These are phyloP conservation scores for Claviceps spartinae DNA, from an alignment of 2,329 filamentous ascomycete species.

Conservation along the genomic window DNA sequence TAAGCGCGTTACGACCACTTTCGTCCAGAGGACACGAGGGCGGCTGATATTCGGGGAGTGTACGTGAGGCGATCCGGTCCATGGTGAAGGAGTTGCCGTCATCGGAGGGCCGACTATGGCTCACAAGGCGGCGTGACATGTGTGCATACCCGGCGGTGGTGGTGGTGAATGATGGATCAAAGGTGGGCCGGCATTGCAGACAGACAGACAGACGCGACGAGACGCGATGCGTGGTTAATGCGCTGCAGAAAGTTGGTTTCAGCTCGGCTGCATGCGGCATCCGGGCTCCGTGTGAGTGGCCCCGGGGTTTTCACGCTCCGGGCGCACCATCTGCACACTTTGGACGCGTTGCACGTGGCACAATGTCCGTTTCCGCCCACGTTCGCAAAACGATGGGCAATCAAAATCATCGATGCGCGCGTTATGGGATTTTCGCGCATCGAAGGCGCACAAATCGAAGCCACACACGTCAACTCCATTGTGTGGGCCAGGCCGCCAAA, in stretches of 20 bases:
- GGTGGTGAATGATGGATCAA: not conserved
- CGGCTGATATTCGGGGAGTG: constrained; percentile 37
- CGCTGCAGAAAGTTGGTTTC: not conserved
- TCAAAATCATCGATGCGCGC: not conserved
- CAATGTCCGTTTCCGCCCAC: not conserved
- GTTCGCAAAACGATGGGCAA: not conserved
- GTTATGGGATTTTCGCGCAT: not conserved
- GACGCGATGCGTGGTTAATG: not conserved
- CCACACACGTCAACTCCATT: not conserved
- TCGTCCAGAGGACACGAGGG: constrained; percentile 32
- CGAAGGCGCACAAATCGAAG: not conserved
- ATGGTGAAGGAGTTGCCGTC: constrained; percentile 3
- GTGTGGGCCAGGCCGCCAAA: not conserved
- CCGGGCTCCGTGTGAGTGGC: not conserved
- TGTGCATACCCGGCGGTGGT: constrained; percentile 4
- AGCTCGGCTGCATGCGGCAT: not conserved
- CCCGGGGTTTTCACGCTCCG: not conserved
- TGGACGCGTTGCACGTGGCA: constrained; percentile 1
- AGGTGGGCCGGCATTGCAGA: too few species aligned
- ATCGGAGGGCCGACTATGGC: constrained; percentile 11
- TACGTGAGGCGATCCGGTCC: constrained; percentile 7
- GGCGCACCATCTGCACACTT: not conserved
- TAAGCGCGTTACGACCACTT: constrained; percentile 23
- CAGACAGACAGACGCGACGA: not conserved
- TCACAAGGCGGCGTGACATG: constrained; percentile 22